Evolutionary conservation across 1,284 basidiomycete species (phyloP), one percentile per base, ranked within the genome.

Genomic region (Naganishia liquefaciens): DNA sequence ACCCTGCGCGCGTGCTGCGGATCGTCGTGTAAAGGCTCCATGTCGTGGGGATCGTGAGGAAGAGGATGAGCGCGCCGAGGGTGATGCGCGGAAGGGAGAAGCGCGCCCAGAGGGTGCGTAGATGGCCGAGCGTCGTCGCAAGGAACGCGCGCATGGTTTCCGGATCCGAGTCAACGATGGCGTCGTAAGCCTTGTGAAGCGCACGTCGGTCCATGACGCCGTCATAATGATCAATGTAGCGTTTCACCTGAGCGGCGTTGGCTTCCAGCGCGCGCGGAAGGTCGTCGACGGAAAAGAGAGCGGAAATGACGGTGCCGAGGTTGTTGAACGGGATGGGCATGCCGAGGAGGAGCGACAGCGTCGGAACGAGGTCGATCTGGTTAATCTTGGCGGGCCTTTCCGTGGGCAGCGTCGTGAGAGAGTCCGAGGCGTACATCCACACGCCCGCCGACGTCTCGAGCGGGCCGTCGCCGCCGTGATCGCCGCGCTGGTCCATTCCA

Each of bases 301-400:
- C 94, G 0, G 95, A 95, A 27, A 99, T 91, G 64, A 96, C 80
- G 1, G 84, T 85, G 0, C 96, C 96, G 17, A 99, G 87, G 71
- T 92, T 97, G 79, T 95, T 97, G 81, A 89, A 98, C 0, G 96
- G 96, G 54, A 99, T 89, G 0, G 93, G 92, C 2, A 96, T 79
- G 23, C 95, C 94, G 13, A 99, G 86, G 9, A 97, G 84, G n/a
- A 98, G 84, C 2, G 93, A 87, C 33, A 99, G 77, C 0, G 93
- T 89, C 0, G 95, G 92, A 0, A 98, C 86, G 39, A 99, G 82
- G 78, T 98, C 95, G 71, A 99, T 96, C 79, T 99, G 96, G 69
- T 94, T 88, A 55, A 95, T 84, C 17, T 83, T 83, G 2, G 77
- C 89, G 7, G 33, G 30, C 1, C 23, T 7, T 10, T 37, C 10